Percentiles rank a stretch among this genome's conserved stretches.
phyloP scores from a whole-genome alignment of 305 asterid species.

The Solanum hybrid region DNA sequence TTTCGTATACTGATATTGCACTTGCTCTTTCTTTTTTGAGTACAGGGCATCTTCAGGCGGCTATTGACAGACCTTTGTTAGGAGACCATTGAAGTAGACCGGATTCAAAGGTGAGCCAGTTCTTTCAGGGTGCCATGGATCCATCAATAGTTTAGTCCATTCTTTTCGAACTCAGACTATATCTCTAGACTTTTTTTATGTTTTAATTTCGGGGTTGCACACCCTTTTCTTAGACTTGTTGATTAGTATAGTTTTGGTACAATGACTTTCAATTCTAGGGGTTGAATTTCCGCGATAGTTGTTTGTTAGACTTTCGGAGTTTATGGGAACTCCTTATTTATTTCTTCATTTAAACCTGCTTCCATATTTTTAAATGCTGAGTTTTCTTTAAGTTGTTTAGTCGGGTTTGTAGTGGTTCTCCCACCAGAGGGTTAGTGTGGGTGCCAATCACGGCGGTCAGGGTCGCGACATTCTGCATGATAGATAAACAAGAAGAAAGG shows the following conservation, averaged over 20 bases:
- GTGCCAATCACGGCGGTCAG: background rate
- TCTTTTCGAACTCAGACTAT: background rate
- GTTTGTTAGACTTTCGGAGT: background rate
- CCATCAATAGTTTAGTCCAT: background rate
- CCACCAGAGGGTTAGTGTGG: background rate
- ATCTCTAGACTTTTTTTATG: background rate
- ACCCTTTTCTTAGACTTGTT: background rate
- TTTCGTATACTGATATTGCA: too few species aligned
- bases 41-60: background rate
- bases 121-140: background rate
- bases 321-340: background rate
- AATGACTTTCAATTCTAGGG: background rate
- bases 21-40: background rate
- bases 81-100: background rate
- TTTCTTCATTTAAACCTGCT: background rate
- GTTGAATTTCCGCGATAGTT: too few species aligned
- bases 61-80: too few species aligned
- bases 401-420: background rate
- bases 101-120: background rate
- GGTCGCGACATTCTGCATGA: background rate
- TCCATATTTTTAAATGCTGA: background rate
- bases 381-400: background rate
- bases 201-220: too few species aligned
- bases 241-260: background rate
- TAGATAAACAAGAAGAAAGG: background rate